Base-by-base conservation (phyloP, 2,329 filamentous ascomycete species). In the Sphaerulina vaccinii region DNA sequence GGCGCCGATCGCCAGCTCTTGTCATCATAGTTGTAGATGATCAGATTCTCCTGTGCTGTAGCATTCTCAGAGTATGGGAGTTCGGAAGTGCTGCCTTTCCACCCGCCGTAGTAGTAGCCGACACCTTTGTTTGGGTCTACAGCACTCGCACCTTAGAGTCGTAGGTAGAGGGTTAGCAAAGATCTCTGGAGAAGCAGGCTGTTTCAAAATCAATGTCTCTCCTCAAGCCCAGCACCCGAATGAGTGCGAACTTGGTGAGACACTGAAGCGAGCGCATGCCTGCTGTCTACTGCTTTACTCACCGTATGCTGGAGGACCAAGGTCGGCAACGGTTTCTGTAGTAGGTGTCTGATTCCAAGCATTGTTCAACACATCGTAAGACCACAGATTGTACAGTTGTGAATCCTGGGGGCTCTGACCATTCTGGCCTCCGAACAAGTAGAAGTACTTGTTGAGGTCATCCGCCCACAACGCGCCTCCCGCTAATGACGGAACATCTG, bases 101-200 rank as follows among this genome's bases (percentile, higher is more conserved):
- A 86, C 35, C 83, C 83, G 37, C 83, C 83, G 55, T 82, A 79
- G 62, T 84, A 83, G 61, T 79, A 86, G 5, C 38, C 50, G 2
- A 32, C 33, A 21, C 54, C 54, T 32, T 44, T 40, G 18, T 48
- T 46, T 3, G 81, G 73, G 8, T 83, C 73, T 2, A 78, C 75
- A 8, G 78, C 74, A 10, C 80, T 79, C 11, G 81, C 81, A 9
- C n/a, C n/a, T n/a, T n/a, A n/a, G n/a, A n/a, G n/a, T n/a, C n/a
- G n/a, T n/a, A n/a, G n/a, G n/a, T n/a, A n/a, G n/a, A n/a, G n/a
- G n/a, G n/a, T n/a, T n/a, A n/a, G n/a, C n/a, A n/a, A n/a, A n/a
- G n/a, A n/a, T n/a, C n/a, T n/a, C n/a, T n/a, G n/a, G n/a, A n/a
- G n/a, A n/a, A n/a, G n/a, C n/a, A n/a, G n/a, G n/a, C n/a, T n/a